A percentile compares a stretch with the other conserved stretches of the same genome.
Evolutionary conservation across 2,329 filamentous ascomycete species (phyloP).

Genomic region (Lizonia empirigonia): DNA sequence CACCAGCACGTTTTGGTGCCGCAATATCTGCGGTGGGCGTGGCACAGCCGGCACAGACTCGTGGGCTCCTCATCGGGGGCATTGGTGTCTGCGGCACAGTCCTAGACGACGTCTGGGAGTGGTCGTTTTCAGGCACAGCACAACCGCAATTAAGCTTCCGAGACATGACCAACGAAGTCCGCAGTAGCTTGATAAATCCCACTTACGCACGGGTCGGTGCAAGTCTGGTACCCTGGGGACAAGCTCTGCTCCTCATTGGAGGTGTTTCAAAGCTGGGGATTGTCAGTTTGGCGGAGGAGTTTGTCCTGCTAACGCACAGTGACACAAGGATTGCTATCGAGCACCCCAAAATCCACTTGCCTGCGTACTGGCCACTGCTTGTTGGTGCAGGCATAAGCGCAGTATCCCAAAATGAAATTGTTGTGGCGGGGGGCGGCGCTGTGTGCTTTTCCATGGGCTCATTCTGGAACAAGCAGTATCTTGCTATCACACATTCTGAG

Average conservation of each 20-base stretch:
- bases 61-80: conserved; percentile 75
- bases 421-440: conserved; percentile 78
- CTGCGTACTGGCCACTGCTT: conserved; percentile 66
- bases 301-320: conserved; percentile 33
- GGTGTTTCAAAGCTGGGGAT: conserved; percentile 52
- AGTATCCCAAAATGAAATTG: conserved; percentile 56
- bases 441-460: conserved; percentile 92
- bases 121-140: conserved; percentile 56
- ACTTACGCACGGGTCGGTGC: conserved; percentile 58
- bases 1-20: conserved; percentile 62
- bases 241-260: conserved; percentile 58
- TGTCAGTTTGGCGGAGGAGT: conserved; percentile 34
- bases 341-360: conserved; percentile 26
- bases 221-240: conserved; percentile 53
- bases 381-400: conserved; percentile 67
- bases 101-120: conserved; percentile 66
- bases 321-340: conserved; percentile 27
- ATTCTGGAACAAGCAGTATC: conserved; percentile 68
- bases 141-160: conserved; percentile 34
- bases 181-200: conserved; percentile 22
- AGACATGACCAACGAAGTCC: conserved; percentile 37
- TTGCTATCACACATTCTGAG: conserved; percentile 27
- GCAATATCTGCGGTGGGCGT: conserved; percentile 55
- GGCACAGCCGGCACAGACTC: conserved; percentile 45
- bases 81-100: conserved; percentile 69